Conservation (phyloP, 495 filamentous ascomycete species). For the Extremus antarcticus region DNA sequence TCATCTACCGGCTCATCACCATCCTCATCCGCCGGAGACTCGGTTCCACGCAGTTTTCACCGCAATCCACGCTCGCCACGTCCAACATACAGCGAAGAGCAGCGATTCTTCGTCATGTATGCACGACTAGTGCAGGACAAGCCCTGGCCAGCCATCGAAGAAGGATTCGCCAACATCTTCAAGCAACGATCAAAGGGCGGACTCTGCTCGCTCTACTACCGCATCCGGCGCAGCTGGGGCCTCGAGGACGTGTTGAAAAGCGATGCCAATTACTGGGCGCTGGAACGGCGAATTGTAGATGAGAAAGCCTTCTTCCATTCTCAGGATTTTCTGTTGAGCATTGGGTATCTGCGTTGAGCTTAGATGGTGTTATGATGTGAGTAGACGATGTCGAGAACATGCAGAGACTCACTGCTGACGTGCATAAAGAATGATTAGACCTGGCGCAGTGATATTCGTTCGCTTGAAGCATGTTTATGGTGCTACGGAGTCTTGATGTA, state of each 20-base stretch:
- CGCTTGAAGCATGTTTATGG: no score
- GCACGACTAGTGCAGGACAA: constrained; percentile 6
- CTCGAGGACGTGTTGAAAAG: constrained; percentile 13
- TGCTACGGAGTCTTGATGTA: no score
- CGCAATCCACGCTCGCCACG: constrained; percentile 5
- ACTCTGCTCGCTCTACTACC: constrained; percentile 17
- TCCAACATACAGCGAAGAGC: constrained; percentile 17
- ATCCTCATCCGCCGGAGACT: background rate
- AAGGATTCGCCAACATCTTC: constrained; percentile 6
- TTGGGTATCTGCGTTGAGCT: background rate
- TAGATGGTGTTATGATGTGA: background rate
- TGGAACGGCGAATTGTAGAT: constrained; percentile 1
- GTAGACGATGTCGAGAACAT: background rate
- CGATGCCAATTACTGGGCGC: background rate
- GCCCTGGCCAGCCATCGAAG: constrained; percentile 15
- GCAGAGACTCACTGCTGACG: no score
- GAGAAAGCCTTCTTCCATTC: constrained; percentile 2
- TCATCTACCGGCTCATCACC: background rate
- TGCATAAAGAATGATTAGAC: no score
- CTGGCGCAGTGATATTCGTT: no score
- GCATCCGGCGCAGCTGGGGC: constrained; percentile 15
- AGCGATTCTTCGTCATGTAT: constrained; percentile 21
- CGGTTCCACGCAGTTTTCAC: background rate
- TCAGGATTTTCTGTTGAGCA: constrained; percentile 3
- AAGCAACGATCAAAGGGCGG: constrained; percentile 10